Evolutionary conservation across 257 asterid genomes (phyloP).

Genomic region (Apocynum venetum): DNA sequence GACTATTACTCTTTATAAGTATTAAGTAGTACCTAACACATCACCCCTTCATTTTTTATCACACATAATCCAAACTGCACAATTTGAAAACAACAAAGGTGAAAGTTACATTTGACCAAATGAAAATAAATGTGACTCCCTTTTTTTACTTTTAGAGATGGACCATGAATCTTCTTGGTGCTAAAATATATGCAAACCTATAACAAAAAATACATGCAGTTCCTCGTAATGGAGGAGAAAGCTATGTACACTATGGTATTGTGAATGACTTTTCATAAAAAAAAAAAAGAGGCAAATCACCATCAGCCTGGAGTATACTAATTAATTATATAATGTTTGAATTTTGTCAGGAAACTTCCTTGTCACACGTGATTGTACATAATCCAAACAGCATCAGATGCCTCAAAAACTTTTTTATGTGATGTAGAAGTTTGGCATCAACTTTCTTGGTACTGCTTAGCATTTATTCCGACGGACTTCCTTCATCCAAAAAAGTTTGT

Average conservation of each 20-base stretch:
- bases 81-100: background rate
- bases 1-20: background rate
- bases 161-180: background rate
- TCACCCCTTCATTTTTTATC: background rate
- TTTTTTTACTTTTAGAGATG: too few species aligned
- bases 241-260: too few species aligned
- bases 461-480: too few species aligned
- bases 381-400: background rate
- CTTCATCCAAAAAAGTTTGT: too few species aligned
- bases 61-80: background rate
- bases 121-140: background rate
- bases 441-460: background rate
- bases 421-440: constrained; percentile 2
- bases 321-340: background rate
- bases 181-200: background rate
- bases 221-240: too few species aligned
- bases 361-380: background rate
- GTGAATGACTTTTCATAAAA: background rate
- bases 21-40: background rate
- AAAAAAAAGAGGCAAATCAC: background rate
- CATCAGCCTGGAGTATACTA: background rate
- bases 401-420: background rate
- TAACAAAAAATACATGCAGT: too few species aligned
- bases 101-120: constrained; percentile 16
- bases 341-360: constrained; percentile 8